Percentiles rank a stretch among this genome's conserved stretches.
Conservation (phyloP, 116 monocot species). For the Phalaenopsis hybrid region DNA sequence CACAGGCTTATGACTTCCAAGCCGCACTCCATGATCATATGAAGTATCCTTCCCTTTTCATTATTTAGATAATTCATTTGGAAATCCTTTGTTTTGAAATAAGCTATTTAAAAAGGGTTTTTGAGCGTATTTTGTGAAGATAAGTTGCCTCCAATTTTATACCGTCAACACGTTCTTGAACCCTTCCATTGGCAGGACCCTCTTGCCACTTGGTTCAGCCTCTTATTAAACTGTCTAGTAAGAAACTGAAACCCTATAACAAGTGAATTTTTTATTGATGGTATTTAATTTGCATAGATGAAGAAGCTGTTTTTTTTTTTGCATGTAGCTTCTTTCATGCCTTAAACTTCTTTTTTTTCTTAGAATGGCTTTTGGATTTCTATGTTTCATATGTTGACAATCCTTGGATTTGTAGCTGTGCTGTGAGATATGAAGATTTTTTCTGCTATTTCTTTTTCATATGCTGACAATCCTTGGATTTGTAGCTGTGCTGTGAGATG, state of each 20-base stretch:
- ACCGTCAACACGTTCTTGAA: neutral
- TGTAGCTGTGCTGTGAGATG: neutral
- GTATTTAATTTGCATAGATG: neutral
- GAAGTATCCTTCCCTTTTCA: constrained; percentile 70
- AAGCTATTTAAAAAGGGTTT: neutral
- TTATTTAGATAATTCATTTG: neutral
- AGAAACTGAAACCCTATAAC: neutral
- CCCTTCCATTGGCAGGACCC: neutral
- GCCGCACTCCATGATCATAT: constrained; percentile 98
- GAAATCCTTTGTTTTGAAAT: neutral
- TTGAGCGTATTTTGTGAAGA: neutral
- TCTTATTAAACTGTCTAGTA: neutral
- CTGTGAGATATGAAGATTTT: neutral
- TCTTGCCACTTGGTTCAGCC: neutral
- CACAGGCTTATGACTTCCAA: constrained; percentile 97
- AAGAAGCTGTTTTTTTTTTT: neutral
- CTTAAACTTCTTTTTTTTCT: neutral
- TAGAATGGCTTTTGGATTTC: neutral
- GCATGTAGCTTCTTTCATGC: neutral
- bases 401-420: neutral
- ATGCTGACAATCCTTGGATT: neutral
- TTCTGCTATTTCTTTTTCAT: neutral
- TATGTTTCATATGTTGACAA: neutral
- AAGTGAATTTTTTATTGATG: neutral
- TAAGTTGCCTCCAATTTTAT: neutral